phyloP scores from a whole-genome alignment of 75 land plant species.

The Cunninghamia lanceolata region DNA sequence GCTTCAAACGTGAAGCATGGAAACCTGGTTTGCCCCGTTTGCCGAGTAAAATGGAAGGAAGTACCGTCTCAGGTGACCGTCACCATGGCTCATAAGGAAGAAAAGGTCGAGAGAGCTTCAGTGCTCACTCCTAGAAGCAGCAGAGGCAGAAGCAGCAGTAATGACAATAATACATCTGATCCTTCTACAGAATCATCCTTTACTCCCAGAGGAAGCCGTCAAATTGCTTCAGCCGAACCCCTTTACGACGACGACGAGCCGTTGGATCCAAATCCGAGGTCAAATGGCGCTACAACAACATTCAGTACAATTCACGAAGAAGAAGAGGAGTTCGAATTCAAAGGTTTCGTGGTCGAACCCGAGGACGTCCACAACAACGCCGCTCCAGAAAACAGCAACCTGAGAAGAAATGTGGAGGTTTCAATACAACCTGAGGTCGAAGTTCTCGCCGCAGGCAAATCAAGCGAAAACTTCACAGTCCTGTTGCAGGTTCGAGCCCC shows the following conservation, averaged over 20 bases:
- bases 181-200: background rate
- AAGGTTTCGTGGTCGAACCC: conserved; percentile 16
- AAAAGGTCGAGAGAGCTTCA: background rate
- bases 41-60: conserved; percentile 64
- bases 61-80: conserved; percentile 49
- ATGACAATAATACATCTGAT: background rate
- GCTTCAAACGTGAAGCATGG: conserved; percentile 58
- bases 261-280: background rate
- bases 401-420: conserved; percentile 10
- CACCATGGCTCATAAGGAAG: background rate
- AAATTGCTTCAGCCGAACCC: background rate
- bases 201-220: conserved; percentile 11
- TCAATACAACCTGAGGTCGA: conserved; percentile 12
- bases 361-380: background rate
- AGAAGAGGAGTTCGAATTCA: conserved; percentile 11
- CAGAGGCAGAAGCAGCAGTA: background rate
- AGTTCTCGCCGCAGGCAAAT: conserved; percentile 3
- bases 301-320: conserved; percentile 13
- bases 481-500: conserved; percentile 21
- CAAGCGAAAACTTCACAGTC: conserved; percentile 19
- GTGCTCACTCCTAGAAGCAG: conserved; percentile 2
- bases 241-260: conserved; percentile 39
- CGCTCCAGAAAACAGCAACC: background rate
- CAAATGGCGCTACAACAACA: background rate
- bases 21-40: conserved; percentile 65